A percentile compares a stretch with the other conserved stretches of the same genome.
Conservation (phyloP, 2,329 filamentous ascomycete genomes). For the Phyllosticta citribraziliensis region DNA sequence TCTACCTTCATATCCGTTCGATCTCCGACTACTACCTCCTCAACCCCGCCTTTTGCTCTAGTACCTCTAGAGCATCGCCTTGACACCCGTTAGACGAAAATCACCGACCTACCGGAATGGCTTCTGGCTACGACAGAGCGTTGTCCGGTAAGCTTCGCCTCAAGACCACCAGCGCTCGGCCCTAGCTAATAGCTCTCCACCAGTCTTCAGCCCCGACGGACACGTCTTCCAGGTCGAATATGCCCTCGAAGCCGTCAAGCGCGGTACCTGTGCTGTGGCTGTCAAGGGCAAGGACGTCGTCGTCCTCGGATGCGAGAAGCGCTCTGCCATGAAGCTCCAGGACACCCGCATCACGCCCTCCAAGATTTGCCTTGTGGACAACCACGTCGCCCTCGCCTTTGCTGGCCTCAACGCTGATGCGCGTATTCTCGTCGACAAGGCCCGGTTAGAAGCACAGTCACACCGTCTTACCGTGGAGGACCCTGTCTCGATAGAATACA, state of each 20-base stretch:
- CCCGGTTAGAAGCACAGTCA: conserved; percentile 90
- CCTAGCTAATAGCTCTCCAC: conserved; percentile 29
- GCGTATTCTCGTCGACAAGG: conserved; percentile 96
- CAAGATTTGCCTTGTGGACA: conserved; percentile 94
- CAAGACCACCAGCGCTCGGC: conserved; percentile 20
- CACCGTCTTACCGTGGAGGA: conserved; percentile 96
- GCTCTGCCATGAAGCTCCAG: conserved; percentile 98
- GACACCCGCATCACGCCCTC: conserved; percentile 98
- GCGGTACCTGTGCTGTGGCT: conserved; percentile 98
- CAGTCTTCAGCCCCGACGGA: conserved; percentile 97
- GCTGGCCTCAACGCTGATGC: conserved; percentile 96
- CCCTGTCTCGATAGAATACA: conserved; percentile 96
- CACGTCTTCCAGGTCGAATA: conserved; percentile 99
- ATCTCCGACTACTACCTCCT: neutral
- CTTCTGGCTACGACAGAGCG: conserved; percentile 97
- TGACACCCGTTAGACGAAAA: neutral
- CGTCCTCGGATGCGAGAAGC: conserved; percentile 95
- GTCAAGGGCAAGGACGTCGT: conserved; percentile 94
- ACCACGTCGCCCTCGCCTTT: conserved; percentile 93
- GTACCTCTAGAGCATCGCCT: neutral
- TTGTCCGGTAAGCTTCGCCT: conserved; percentile 69
- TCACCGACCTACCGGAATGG: conserved; percentile 21
- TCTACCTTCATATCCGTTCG: neutral
- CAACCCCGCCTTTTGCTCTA: neutral
- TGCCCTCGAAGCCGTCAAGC: conserved; percentile 94